Percentiles rank a stretch among this genome's conserved stretches.
phyloP scores from a whole-genome alignment of 2,329 filamentous ascomycete species.

The Leptographium lundbergii region DNA sequence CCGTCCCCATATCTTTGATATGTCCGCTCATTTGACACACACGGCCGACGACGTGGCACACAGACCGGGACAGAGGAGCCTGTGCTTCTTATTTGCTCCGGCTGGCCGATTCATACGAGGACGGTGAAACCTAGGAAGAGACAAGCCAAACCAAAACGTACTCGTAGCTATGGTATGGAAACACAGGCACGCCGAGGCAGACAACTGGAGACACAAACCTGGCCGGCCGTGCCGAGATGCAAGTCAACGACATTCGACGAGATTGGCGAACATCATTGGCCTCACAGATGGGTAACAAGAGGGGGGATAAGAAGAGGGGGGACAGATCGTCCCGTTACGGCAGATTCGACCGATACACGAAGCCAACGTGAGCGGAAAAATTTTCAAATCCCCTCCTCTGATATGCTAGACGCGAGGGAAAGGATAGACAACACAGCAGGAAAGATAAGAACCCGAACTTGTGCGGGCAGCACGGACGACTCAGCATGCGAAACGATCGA shows the following conservation, averaged over 20 bases:
- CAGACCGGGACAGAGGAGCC: neutral
- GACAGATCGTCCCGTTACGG: neutral
- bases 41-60: neutral
- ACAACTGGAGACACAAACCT: neutral
- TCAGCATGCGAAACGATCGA: neutral
- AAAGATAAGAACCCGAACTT: neutral
- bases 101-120: neutral
- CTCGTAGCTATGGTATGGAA: neutral
- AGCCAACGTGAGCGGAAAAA: conserved; percentile 1
- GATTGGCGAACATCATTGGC: neutral
- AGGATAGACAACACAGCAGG: neutral
- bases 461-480: neutral
- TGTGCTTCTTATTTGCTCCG: neutral
- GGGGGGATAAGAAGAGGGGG: neutral
- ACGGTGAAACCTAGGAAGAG: neutral
- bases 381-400: conserved; percentile 4
- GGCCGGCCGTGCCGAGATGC: neutral
- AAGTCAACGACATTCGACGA: neutral
- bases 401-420: neutral
- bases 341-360: neutral
- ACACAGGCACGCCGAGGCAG: neutral
- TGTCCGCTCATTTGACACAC: neutral
- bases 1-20: neutral
- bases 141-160: neutral
- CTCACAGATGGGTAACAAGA: neutral